Evolutionary conservation across 768 basidiomycete species (phyloP).

Genomic region (Russula foetens): DNA sequence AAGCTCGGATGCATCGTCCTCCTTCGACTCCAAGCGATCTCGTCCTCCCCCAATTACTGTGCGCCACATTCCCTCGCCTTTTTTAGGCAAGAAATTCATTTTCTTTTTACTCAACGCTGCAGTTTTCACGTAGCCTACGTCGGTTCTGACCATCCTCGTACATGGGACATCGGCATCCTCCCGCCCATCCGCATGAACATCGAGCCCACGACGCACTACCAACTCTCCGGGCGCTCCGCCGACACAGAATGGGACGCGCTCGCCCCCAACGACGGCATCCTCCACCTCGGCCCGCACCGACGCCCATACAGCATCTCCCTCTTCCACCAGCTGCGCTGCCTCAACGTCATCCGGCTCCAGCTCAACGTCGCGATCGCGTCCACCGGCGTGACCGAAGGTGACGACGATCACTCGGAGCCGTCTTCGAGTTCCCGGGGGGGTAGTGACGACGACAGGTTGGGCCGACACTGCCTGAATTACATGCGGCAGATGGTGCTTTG

Average conservation of each 20-base stretch:
- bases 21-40: not conserved
- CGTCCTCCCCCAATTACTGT: not conserved
- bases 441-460: not conserved
- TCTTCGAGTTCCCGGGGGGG: slow-evolving; percentile 16
- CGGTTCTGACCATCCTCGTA: not conserved
- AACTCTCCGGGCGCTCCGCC: not conserved
- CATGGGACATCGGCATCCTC: slow-evolving; percentile 3
- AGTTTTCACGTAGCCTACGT: not conserved
- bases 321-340: slow-evolving; percentile 35
- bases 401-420: not conserved
- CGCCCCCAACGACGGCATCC: slow-evolving; percentile 22
- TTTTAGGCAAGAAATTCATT: no score
- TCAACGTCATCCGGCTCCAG: slow-evolving; percentile 33
- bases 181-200: not conserved
- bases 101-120: not conserved
- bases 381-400: no score
- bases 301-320: slow-evolving; percentile 30
- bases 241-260: slow-evolving; percentile 23
- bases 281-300: slow-evolving; percentile 23
- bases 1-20: not conserved
- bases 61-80: not conserved
- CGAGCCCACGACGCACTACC: slow-evolving; percentile 4
- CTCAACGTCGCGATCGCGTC: no score
- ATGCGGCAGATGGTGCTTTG: slow-evolving; percentile 33
- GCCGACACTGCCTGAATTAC: slow-evolving; percentile 35